phyloP scores from a whole-genome alignment of 345 rosid genomes.

The Sisymbrium altissimum region DNA sequence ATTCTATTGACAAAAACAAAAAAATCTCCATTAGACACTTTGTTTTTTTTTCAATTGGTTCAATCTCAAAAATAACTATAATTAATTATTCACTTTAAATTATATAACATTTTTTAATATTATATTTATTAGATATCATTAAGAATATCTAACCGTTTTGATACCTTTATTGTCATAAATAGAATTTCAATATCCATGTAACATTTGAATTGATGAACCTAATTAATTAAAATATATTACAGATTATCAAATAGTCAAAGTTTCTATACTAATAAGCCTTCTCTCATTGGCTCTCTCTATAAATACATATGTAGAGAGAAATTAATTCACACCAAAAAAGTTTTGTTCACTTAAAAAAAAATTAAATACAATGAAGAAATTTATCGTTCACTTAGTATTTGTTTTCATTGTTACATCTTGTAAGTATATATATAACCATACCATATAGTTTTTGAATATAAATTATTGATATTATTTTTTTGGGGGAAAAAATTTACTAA shows the following conservation, averaged over 20 bases:
- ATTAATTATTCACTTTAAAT: too few relatives aligned
- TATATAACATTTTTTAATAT: too few relatives aligned
- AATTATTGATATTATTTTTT: not conserved
- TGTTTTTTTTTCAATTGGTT: too few relatives aligned
- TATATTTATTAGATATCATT: too few relatives aligned
- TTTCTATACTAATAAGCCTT: not conserved
- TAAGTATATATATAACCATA: not conserved
- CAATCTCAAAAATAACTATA: too few relatives aligned
- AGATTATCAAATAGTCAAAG: too few relatives aligned
- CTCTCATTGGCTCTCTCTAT: not conserved
- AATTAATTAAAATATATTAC: too few relatives aligned
- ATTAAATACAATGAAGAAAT: not conserved
- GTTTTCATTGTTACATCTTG: slow-evolving; percentile 11
- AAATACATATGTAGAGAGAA: not conserved
- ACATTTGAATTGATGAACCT: not conserved
- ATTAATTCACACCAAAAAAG: not conserved
- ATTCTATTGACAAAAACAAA: too few relatives aligned
- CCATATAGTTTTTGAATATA: not conserved
- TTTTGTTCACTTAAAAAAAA: not conserved
- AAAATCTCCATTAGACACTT: too few relatives aligned
- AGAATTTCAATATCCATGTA: not conserved
- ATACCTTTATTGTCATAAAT: not conserved
- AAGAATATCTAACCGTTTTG: too few relatives aligned
- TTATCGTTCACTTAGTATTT: not conserved
- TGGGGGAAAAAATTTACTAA: not conserved